These are phyloP conservation scores for Psophocarpus tetragonolobus DNA, from an alignment of 306 rosid genomes.

Conservation along the genomic window DNA sequence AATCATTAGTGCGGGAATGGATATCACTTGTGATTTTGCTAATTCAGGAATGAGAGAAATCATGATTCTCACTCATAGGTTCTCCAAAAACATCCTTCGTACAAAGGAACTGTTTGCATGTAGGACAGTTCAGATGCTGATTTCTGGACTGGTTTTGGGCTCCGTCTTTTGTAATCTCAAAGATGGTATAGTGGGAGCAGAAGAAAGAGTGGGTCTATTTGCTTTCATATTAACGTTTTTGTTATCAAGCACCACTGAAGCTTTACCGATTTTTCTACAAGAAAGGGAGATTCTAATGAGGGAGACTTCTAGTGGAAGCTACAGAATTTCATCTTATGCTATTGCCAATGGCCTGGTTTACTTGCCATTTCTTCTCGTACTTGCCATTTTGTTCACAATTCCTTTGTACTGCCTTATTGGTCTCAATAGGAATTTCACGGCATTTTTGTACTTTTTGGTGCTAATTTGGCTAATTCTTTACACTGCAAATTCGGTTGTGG, in stretches of 20 bases:
- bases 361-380: constrained; percentile 73
- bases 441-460: constrained; percentile 63
- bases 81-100: constrained; percentile 68
- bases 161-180: constrained; percentile 69
- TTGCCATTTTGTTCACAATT: constrained; percentile 63
- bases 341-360: constrained; percentile 76
- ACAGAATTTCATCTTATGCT: constrained; percentile 77
- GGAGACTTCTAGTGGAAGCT: constrained; percentile 81
- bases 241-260: constrained; percentile 68
- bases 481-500: constrained; percentile 81
- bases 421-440: constrained; percentile 60
- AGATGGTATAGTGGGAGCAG: constrained; percentile 58
- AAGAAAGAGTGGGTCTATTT: constrained; percentile 77
- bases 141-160: constrained; percentile 69
- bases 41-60: constrained; percentile 67
- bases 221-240: constrained; percentile 70
- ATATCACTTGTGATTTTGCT: constrained; percentile 49
- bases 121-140: constrained; percentile 73
- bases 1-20: constrained; percentile 26
- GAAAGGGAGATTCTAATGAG: constrained; percentile 80
- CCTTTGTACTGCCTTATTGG: constrained; percentile 83
- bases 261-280: constrained; percentile 73
- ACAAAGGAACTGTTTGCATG: constrained; percentile 76
- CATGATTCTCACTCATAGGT: constrained; percentile 68
- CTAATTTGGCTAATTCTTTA: constrained; percentile 75